A percentile compares a stretch with the other conserved stretches of the same genome.
These are phyloP conservation scores for Sporothrix dimorphospora DNA, from an alignment of 2,329 filamentous ascomycete species.

Conservation along the genomic window DNA sequence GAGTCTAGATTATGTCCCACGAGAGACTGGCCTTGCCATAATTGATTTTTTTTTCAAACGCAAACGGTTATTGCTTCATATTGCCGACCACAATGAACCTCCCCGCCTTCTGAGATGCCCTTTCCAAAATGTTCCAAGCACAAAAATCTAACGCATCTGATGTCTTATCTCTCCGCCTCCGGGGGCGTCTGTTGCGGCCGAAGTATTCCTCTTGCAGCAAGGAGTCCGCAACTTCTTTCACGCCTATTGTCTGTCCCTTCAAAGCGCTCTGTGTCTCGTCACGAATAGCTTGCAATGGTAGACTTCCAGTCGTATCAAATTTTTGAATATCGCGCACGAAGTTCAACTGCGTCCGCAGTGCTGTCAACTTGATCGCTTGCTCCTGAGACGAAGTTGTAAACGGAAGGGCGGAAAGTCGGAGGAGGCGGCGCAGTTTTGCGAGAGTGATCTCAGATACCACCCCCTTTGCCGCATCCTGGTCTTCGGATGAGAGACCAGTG, in stretches of 20 bases:
- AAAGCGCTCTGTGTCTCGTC: constrained; percentile 70
- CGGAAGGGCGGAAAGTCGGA: constrained; percentile 86
- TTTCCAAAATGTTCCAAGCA: constrained; percentile 71
- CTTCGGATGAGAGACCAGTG: constrained; percentile 62
- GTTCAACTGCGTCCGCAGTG: constrained; percentile 78
- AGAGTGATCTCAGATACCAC: constrained; percentile 55
- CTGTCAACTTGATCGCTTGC: constrained; percentile 71
- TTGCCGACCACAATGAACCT: constrained; percentile 79
- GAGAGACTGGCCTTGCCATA: not conserved
- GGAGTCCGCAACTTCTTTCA: constrained; percentile 59
- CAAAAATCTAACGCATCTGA: constrained; percentile 53
- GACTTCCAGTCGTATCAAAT: constrained; percentile 72
- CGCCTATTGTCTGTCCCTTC: constrained; percentile 60
- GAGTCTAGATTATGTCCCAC: not conserved
- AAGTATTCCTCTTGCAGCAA: constrained; percentile 63
- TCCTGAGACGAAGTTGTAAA: constrained; percentile 64
- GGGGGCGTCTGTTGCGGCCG: constrained; percentile 57
- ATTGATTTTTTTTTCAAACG: not conserved
- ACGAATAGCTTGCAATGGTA: constrained; percentile 76
- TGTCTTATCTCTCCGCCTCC: constrained; percentile 38
- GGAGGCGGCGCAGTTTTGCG: constrained; percentile 76
- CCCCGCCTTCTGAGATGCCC: constrained; percentile 67
- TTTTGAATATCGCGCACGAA: constrained; percentile 87
- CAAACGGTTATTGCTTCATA: constrained; percentile 10
- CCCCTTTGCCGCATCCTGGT: constrained; percentile 36